Conservation (phyloP, 768 basidiomycete species). For the Paxillus rubicundulus region DNA sequence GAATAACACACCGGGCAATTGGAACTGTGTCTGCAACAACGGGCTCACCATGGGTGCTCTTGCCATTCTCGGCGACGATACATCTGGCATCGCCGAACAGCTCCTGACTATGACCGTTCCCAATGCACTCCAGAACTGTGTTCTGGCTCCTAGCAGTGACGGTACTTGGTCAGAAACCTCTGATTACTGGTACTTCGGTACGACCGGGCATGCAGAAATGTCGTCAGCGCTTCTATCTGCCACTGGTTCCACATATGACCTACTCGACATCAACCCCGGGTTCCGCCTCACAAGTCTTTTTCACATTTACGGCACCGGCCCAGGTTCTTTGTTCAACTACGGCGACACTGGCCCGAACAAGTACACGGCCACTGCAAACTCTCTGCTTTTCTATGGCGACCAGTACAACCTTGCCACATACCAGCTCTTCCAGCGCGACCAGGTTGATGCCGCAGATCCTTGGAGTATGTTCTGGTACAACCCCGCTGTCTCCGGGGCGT, state of each 20-base stretch:
- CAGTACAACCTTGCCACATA: conserved; percentile 70
- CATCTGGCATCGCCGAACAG: conserved; percentile 63
- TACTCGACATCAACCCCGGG: conserved; percentile 69
- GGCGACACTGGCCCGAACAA: conserved; percentile 80
- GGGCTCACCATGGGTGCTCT: conserved; percentile 88
- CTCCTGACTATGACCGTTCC: conserved; percentile 66
- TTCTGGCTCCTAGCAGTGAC: conserved; percentile 55
- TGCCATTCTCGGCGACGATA: conserved; percentile 84
- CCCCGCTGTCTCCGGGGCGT: conserved; percentile 77
- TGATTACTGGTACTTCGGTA: conserved; percentile 96
- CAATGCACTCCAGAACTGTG: conserved; percentile 81
- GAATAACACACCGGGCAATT: conserved; percentile 75
- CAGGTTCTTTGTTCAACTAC: conserved; percentile 79
- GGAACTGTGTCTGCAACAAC: conserved; percentile 96
- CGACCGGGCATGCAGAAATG: conserved; percentile 89
- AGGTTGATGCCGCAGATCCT: conserved; percentile 75
- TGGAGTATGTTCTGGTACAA: conserved; percentile 96
- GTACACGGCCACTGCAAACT: conserved; percentile 90
- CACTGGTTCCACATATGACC: conserved; percentile 77
- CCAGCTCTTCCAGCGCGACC: conserved; percentile 90
- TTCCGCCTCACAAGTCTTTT: conserved; percentile 72
- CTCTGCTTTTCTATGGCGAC: conserved; percentile 73
- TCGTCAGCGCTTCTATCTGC: conserved; percentile 76
- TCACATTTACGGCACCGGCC: conserved; percentile 87
- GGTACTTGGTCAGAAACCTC: conserved; percentile 94